Percentiles rank a stretch among this genome's conserved stretches.
These are phyloP conservation scores for Eimeria falciformis DNA, from an alignment of 169 alveolate species.

Conservation along the genomic window DNA sequence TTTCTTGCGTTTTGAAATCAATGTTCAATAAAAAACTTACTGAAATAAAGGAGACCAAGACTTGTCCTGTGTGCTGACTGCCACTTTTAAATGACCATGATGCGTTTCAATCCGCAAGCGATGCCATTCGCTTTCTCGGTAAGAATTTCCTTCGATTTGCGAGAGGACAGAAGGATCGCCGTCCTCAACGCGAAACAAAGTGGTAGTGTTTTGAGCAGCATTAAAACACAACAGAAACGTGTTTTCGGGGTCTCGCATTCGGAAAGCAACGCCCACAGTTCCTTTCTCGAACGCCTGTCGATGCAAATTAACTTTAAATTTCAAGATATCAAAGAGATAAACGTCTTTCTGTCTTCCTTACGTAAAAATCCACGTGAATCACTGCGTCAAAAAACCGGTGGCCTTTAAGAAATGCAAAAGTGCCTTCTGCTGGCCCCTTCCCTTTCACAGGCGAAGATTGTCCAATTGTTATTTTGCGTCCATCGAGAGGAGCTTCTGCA, in stretches of 20 bases:
- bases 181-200: constrained; percentile 77
- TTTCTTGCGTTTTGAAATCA: not conserved
- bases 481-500: constrained; percentile 76
- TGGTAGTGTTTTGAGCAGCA: constrained; percentile 71
- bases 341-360: not conserved
- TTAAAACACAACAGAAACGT: constrained; percentile 78
- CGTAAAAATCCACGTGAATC: constrained; percentile 77
- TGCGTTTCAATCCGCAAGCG: constrained; percentile 64
- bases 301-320: not conserved
- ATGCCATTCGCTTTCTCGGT: constrained; percentile 31
- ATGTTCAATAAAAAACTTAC: not conserved
- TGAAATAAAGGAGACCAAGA: not conserved
- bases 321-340: not conserved
- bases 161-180: constrained; percentile 78
- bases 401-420: constrained; percentile 80
- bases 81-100: constrained; percentile 54
- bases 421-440: constrained; percentile 80
- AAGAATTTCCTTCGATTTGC: constrained; percentile 23
- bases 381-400: constrained; percentile 81
- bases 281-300: constrained; percentile 78
- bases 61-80: not conserved
- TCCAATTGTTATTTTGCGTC: constrained; percentile 73
- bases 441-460: constrained; percentile 80
- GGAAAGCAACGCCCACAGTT: constrained; percentile 80
- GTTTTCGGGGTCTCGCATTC: constrained; percentile 80